A percentile compares a stretch with the other conserved stretches of the same genome.
Evolutionary conservation across 805 yeast genomes (phyloP).

Genomic region (Cyberlindnera xishuangbannaensis): DNA sequence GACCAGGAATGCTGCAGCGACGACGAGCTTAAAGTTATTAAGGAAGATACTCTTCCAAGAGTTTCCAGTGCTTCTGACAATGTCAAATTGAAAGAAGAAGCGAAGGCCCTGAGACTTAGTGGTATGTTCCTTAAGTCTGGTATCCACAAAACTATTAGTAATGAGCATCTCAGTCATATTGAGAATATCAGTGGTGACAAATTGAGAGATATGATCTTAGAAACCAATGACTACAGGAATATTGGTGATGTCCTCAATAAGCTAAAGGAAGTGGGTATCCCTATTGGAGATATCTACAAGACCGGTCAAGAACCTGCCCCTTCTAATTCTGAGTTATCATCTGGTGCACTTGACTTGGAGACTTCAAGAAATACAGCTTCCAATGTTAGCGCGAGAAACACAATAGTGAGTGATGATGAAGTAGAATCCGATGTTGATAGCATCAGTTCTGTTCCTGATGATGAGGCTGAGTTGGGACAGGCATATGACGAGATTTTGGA

Average conservation of each 20-base stretch:
- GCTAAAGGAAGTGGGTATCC: conserved; percentile 35
- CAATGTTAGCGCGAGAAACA: conserved; percentile 8
- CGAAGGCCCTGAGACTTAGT: conserved; percentile 17
- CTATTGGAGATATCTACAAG: conserved; percentile 29
- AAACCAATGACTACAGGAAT: conserved; percentile 32
- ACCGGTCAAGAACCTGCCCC: conserved; percentile 11
- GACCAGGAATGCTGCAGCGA: too few species aligned
- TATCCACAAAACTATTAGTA: conserved; percentile 12
- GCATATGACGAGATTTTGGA: conserved; percentile 28
- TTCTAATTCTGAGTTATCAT: too few species aligned
- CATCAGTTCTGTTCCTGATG: neutral
- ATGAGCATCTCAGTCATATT: conserved; percentile 25
- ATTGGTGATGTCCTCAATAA: conserved; percentile 33
- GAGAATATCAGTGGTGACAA: conserved; percentile 29
- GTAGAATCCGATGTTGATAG: neutral
- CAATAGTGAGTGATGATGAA: conserved; percentile 1
- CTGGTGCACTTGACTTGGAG: conserved; percentile 14
- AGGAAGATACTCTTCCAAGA: conserved; percentile 1
- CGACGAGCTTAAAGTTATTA: conserved; percentile 11
- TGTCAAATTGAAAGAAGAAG: conserved; percentile 22
- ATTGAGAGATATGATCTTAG: conserved; percentile 31
- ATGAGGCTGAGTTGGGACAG: neutral
- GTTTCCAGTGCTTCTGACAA: conserved; percentile 13
- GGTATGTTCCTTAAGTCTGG: conserved; percentile 12
- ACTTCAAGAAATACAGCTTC: conserved; percentile 16